phyloP scores from a whole-genome alignment of 805 yeast species.

The Saccharomycopsis microspora region DNA sequence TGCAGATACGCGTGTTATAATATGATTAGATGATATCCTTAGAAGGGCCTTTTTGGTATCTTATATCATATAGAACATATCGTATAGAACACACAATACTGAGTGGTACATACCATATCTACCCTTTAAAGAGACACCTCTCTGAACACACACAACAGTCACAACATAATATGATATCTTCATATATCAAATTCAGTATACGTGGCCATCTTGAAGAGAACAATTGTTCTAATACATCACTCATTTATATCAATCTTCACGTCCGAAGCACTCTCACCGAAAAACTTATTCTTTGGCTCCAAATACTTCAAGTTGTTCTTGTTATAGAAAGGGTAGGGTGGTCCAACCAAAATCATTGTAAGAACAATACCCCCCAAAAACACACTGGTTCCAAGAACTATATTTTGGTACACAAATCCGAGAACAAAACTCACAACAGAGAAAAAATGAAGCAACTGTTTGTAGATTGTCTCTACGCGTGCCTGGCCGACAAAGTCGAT shows the following conservation, averaged over 20 bases:
- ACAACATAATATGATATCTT: no score
- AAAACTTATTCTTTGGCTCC: background rate
- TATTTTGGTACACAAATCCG: slow-evolving; percentile 13
- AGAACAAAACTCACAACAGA: slow-evolving; percentile 3
- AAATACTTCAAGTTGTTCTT: slow-evolving; percentile 11
- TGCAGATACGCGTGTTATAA: no score
- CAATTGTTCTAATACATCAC: no score
- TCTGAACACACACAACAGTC: no score
- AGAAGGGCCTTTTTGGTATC: no score
- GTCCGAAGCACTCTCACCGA: background rate
- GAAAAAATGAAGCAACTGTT: slow-evolving; percentile 3
- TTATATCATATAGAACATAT: no score
- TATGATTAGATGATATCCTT: no score
- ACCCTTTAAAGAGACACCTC: no score
- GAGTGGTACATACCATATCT: no score
- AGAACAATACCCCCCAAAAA: slow-evolving; percentile 8
- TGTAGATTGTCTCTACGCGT: background rate
- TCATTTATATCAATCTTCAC: background rate
- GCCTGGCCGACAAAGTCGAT: slow-evolving; percentile 15
- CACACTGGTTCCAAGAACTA: slow-evolving; percentile 1
- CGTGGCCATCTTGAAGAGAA: no score
- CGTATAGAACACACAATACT: no score
- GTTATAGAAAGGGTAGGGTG: slow-evolving; percentile 13
- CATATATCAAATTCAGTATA: no score
- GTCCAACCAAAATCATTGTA: slow-evolving; percentile 1